Conservation (phyloP, 306 rosid species). For the Vicia villosa region DNA sequence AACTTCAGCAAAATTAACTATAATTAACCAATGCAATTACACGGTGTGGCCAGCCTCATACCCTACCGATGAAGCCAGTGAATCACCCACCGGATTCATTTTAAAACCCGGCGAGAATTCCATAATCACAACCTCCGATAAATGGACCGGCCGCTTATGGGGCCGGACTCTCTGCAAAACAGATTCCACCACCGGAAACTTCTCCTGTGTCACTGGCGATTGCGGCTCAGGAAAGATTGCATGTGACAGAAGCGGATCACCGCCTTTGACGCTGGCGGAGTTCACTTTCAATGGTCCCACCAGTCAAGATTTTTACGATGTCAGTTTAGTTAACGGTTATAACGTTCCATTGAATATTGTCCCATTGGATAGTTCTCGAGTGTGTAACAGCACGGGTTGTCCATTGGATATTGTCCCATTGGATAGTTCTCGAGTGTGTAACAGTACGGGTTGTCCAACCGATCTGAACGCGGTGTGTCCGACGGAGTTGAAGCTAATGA, state of each 20-base stretch:
- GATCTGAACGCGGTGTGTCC: conserved; percentile 71
- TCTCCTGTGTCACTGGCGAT: conserved; percentile 72
- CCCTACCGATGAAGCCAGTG: too few relatives aligned
- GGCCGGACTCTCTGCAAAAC: conserved; percentile 67
- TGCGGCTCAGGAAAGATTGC: conserved; percentile 60
- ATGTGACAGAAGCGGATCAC: conserved; percentile 48
- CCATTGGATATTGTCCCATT: too few relatives aligned
- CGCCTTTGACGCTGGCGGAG: conserved; percentile 72
- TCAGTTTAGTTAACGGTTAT: conserved; percentile 42
- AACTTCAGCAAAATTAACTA: too few relatives aligned
- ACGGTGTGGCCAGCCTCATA: too few relatives aligned
- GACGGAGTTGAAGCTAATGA: conserved; percentile 51
- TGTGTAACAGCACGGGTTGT: conserved; percentile 56
- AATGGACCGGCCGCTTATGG: conserved; percentile 81
- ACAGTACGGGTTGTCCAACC: conserved; percentile 59
- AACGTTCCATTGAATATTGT: conserved; percentile 58
- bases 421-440: too few relatives aligned
- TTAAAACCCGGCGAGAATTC: conserved; percentile 40
- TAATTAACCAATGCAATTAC: too few relatives aligned
- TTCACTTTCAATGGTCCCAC: conserved; percentile 51
- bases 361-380: conserved; percentile 37
- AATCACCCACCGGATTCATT: too few relatives aligned
- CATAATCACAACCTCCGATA: conserved; percentile 45
- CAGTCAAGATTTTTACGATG: conserved; percentile 57
- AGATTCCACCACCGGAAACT: conserved; percentile 56